Evolutionary conservation across 148 eudicot species (phyloP).

Genomic region (Nyssa sinensis): DNA sequence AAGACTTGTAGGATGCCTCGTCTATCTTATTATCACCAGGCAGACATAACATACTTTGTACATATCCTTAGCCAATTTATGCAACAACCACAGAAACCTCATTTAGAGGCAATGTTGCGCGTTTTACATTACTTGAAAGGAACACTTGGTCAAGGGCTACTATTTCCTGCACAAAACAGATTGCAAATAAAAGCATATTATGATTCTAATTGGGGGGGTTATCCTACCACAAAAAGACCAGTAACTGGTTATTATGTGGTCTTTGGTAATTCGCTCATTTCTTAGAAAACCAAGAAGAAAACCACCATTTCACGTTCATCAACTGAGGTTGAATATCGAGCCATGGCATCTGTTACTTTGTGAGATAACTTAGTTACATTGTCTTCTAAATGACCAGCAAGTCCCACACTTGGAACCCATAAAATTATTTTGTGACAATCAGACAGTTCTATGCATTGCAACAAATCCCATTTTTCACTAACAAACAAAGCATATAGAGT

Average conservation of each 20-base stretch:
- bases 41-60: background rate
- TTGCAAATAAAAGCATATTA: background rate
- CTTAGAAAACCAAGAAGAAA: constrained; percentile 13
- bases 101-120: background rate
- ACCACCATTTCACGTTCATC: background rate
- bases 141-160: background rate
- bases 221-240: background rate
- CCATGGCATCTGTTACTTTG: background rate
- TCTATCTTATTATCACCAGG: background rate
- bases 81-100: background rate
- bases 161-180: background rate
- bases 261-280: background rate
- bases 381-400: too few relatives aligned
- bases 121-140: background rate
- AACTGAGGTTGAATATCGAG: constrained; percentile 1
- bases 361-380: too few relatives aligned
- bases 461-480: too few relatives aligned
- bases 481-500: too few relatives aligned
- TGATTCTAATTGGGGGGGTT: constrained; percentile 6
- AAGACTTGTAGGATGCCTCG: background rate
- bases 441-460: too few relatives aligned
- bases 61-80: background rate
- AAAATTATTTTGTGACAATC: too few relatives aligned
- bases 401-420: too few relatives aligned
- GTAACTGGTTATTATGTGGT: background rate